Evolutionary conservation across 2,329 filamentous ascomycete genomes (phyloP), one percentile per base, ranked within the genome.

Genomic region (Trichoderma sp.): DNA sequence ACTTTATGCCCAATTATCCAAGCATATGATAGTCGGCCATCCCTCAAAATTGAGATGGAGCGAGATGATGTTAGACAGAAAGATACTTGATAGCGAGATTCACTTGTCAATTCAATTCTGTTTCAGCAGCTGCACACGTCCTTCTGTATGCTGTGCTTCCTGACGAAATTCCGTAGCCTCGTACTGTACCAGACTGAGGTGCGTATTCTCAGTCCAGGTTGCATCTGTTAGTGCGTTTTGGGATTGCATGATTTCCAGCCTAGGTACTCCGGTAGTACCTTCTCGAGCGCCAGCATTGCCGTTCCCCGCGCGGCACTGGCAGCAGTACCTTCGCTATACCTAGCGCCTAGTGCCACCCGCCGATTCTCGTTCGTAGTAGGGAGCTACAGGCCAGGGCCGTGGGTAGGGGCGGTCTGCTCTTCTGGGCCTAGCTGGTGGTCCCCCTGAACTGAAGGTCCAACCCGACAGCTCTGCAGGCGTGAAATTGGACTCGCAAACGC

Each of bases 381-480:
- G 65, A 70, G 60, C 64, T 60, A 68, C 69, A 68, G 65, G 64
- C 69, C 37, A 49, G 65, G 68, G 68, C 52, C 31, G 52, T 66
- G 47, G 68, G 68, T 65, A 70, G 68, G 68, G 68, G 69, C 69
- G 69, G 69, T 70, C 69, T 70, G 69, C 59, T 67, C 43, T 56
- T 65, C 62, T 56, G 53, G 62, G 62, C 55, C 33, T 53, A 70
- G 60, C 35, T 58, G 60, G 35, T 29, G 27, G 67, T 53, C 69
- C 69, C 69, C 68, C 40, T 43, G 40, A 66, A 70, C 59, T 61
- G 58, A 59, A 52, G 49, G 58, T 62, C 67, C 47, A 49, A 49
- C 47, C 58, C 67, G 49, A 68, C 47, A 68, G 67, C 67, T 63
- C 52, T 67, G 64, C 58, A 29, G 29, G 55, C 52, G 68, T 70